Conservation (phyloP, 148 eudicot species). For the Pouteria glomerata region DNA sequence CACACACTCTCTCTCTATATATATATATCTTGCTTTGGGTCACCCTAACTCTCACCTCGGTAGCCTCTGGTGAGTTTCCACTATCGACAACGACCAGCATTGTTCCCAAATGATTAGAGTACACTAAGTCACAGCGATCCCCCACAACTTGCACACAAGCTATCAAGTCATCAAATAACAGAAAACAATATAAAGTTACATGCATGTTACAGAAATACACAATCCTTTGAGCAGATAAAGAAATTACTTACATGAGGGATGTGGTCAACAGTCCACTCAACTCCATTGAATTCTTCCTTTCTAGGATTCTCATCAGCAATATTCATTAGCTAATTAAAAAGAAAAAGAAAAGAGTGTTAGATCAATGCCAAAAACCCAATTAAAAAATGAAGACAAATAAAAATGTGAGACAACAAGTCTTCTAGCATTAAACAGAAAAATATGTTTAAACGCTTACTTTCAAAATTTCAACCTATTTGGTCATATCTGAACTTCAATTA, state of each 20-base stretch:
- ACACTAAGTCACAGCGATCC: no score
- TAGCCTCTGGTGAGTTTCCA: no score
- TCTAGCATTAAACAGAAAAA: neutral
- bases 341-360: slow-evolving; percentile 2
- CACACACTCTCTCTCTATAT: no score
- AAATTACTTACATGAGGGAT: slow-evolving; percentile 56
- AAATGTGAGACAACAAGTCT: neutral
- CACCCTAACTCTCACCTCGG: no score
- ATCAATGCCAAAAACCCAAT: neutral
- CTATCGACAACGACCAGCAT: no score
- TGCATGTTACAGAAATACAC: no score
- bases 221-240: neutral
- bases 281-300: slow-evolving; percentile 71
- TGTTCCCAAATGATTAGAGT: no score
- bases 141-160: no score
- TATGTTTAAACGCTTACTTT: neutral
- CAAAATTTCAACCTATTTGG: neutral
- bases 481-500: neutral
- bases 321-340: slow-evolving; percentile 40
- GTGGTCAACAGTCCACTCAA: slow-evolving; percentile 69
- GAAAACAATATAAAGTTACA: no score
- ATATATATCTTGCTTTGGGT: no score
- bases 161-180: neutral
- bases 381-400: neutral
- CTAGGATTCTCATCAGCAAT: slow-evolving; percentile 38